Conservation (phyloP, 805 yeast species). For the Sungouiella thailandica region DNA sequence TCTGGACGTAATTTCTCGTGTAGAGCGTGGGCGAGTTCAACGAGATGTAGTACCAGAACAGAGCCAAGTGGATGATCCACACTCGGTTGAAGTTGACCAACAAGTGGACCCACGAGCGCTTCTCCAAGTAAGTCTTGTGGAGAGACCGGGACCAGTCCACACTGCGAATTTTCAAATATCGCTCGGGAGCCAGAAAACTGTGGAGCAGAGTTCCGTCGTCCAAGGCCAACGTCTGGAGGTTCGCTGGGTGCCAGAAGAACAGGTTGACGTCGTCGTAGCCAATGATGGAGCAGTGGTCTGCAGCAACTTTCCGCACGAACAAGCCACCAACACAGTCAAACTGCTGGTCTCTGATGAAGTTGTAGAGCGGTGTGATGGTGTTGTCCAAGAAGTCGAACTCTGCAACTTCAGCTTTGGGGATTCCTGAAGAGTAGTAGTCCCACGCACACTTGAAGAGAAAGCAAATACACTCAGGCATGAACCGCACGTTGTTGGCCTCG, state of each 20-base stretch:
- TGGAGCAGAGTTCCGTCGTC: slow-evolving; percentile 27
- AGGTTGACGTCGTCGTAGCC: slow-evolving; percentile 56
- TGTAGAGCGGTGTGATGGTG: slow-evolving; percentile 47
- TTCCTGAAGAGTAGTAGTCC: slow-evolving; percentile 12
- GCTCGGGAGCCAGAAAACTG: slow-evolving; percentile 21
- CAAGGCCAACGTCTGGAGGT: slow-evolving; percentile 28
- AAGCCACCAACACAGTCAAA: slow-evolving; percentile 51
- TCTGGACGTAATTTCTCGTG: slow-evolving; percentile 37
- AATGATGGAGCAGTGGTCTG: slow-evolving; percentile 60
- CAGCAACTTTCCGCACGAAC: slow-evolving; percentile 53
- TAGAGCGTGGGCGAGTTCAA: slow-evolving; percentile 48
- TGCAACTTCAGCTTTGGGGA: slow-evolving; percentile 1
- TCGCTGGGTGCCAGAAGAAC: slow-evolving; percentile 43
- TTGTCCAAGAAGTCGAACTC: slow-evolving; percentile 28
- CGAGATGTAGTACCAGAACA: slow-evolving; percentile 50
- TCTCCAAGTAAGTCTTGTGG: slow-evolving; percentile 44
- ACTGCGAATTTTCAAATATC: slow-evolving; percentile 27
- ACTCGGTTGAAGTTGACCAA: slow-evolving; percentile 47
- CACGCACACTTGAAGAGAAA: slow-evolving; percentile 27
- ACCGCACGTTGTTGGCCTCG: slow-evolving; percentile 63
- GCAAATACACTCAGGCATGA: slow-evolving; percentile 41
- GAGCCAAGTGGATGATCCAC: slow-evolving; percentile 48
- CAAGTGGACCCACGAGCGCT: slow-evolving; percentile 47
- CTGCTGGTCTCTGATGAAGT: slow-evolving; percentile 63
- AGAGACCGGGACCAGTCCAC: slow-evolving; percentile 40